Base-by-base conservation (phyloP, 257 asterid species). In the Lycium ferocissimum region DNA sequence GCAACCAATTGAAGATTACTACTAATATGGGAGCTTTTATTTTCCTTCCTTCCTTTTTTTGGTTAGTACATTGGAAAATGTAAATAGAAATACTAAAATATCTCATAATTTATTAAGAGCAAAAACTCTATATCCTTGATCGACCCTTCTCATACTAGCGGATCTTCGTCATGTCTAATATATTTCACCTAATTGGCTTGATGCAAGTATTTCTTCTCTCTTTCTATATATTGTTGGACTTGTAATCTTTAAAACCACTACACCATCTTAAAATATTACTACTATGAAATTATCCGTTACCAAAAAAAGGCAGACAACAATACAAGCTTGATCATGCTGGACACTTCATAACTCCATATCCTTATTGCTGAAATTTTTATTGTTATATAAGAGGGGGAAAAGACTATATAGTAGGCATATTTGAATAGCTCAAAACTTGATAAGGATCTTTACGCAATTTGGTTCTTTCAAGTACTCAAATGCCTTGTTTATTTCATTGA, bases 391-490 rank as follows among this genome's bases (percentile, higher is more conserved):
- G 15, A 35, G 49, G 20, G 14, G 13, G 6, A 35, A 8, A 61
- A 61, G 26, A 26, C 18, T 9, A 65, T 65, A 26, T 65, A 14
- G 49, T 37, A 13, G n/a, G 6, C 70, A 37, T 67, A 37, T 14
- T 67, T 67, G 22, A 15, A 15, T 3, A 20, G 45, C 61, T 81
- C 38, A 92, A 75, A 91, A 92, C 78, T 90, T 93, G 89, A 92
- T 90, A 62, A 90, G 87, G 86, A 93, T 92, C 88, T 93, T 93
- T 59, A 91, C 79, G 85, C 91, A 67, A 62, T 86, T 79, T 17
- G 95, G 93, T 26, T 85, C 87, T 90, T 92, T 89, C 92, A 89
- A 85, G 76, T 87, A 87, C 87, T 90, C 93, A 59, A 91, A 85
- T 14, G 91, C 93, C 53, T 89, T 89, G 93, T 88, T 89, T 49